Base-by-base conservation (phyloP, 164 flowering plant species). In the Akebia trifoliata region DNA sequence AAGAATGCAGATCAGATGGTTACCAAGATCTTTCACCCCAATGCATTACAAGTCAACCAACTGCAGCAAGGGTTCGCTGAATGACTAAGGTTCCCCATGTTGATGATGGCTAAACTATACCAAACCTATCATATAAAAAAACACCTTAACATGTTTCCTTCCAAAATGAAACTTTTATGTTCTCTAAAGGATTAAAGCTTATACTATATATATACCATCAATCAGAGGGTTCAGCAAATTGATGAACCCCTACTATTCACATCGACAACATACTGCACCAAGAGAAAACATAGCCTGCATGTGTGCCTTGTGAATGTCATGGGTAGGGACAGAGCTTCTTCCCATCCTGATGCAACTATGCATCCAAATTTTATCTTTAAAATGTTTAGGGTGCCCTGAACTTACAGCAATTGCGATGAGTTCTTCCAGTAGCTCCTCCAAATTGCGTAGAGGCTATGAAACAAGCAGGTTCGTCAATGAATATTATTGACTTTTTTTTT, bases 381-480 rank as follows among this genome's bases (percentile, higher is more conserved):
- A 7, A 7, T 17, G 15, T 40, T 17, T n/a, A n/a, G 48, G 20
- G 22, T 18, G 48, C 14, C 3, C 22, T 44, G 22, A 52, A 62
- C 87, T 78, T 74, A 86, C 93, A 69, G 90, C 84, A 47, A 87
- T 83, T 22, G 81, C 85, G 42, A 83, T 65, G 5, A 85, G 86
- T 83, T 87, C 96, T 59, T 72, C 74, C 18, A 85, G 73, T 59
- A 85, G 75, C 64, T 83, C 96, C 73, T 88, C 92, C 73, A 88
- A 67, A 55, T 84, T 80, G 25, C 90, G 83, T 43, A 88, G 68
- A 32, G 96, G 90, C 96, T 84, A 50, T 36, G 38, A 11, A 47
- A 43, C 45, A 47, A 57, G 32, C 15, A 60, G 10, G 34, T 32
- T 29, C 45, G 62, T 18, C 56, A 63, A 12, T 14, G 12, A n/a